Percentiles rank a stretch among this genome's conserved stretches.
These are phyloP conservation scores for Panicum virgatum DNA, from an alignment of 202 grass and related monocot genomes.

Conservation along the genomic window DNA sequence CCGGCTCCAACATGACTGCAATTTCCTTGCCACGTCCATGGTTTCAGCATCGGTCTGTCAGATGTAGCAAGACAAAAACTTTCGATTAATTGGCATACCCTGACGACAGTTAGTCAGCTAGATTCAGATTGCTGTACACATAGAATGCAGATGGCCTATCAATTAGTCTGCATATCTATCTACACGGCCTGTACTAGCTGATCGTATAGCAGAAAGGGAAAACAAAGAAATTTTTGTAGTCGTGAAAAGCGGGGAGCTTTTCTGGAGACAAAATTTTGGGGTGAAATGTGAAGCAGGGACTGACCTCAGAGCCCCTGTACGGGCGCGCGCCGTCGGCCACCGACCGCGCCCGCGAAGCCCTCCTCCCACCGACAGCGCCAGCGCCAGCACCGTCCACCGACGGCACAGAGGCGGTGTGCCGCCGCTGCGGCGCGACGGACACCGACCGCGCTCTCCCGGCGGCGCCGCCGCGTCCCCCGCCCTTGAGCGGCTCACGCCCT, in stretches of 20 bases:
- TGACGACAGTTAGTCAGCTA: neutral
- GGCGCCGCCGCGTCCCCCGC: neutral
- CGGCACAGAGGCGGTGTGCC: neutral
- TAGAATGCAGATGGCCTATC: neutral
- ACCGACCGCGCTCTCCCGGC: slow-evolving; percentile 40
- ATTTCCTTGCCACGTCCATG: neutral
- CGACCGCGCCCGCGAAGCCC: slow-evolving; percentile 5
- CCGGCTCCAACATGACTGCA: slow-evolving; percentile 17
- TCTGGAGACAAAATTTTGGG: neutral
- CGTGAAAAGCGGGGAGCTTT: neutral
- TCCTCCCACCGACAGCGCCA: neutral
- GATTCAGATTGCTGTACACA: neutral
- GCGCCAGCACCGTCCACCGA: neutral
- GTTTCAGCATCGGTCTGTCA: slow-evolving; percentile 32
- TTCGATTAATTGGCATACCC: neutral
- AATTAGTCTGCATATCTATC: neutral
- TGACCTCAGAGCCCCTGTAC: slow-evolving; percentile 29
- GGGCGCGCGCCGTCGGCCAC: neutral
- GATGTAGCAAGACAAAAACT: slow-evolving; percentile 20
- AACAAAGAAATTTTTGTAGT: neutral
- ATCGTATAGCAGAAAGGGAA: neutral
- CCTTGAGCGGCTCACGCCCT: slow-evolving; percentile 32
- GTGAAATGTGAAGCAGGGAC: neutral
- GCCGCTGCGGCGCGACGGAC: slow-evolving; percentile 43
- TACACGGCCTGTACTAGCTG: neutral